Base-by-base conservation (phyloP, 73 alveolate genomes). In the Uronychia binucleata region DNA sequence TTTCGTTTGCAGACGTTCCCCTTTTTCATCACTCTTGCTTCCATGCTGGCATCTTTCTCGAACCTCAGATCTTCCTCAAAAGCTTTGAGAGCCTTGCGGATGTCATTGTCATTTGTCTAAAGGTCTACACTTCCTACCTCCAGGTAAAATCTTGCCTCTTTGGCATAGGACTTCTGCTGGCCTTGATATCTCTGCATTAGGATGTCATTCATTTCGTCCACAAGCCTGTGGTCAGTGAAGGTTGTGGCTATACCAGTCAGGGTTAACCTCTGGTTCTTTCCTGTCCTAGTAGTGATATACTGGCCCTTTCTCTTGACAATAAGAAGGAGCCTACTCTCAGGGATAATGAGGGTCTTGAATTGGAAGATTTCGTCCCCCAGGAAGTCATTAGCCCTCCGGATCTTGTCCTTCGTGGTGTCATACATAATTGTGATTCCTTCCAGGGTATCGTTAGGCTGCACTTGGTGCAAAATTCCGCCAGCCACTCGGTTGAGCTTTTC, bases 311-410 rank as follows among this genome's bases (percentile, higher is more conserved):
- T 46, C 67, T 46, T 11, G 5, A 11, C 19, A 19, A 46, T 46
- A 11, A 46, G 19, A 19, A 46, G 67, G 67, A 11, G 5, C 67
- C 77, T 58, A 26, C 83, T 58, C 57, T 33, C 34, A 27, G 90
- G 90, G 58, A 83, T 83, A 29, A 83, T 34, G 26, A 83, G 81
- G 31, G 60, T 81, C 31, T 30, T 67, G 27, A 58, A 58, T 81
- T 58, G 60, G 58, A 30, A 83, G 80, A 83, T 83, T 75, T 83
- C 90, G 34, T 83, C 90, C 11, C 90, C 90, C 5, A 84, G 60
- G 84, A 83, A 83, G 27, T 83, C 28, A 57, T 83, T 83, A n/a
- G 90, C 90, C 59, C 28, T 83, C 57, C 90, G 60, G 0, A 83
- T 83, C 29, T 30, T 13, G 34, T 60, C 90, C 35, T 83, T 74